phyloP scores from a whole-genome alignment of 2,329 filamentous ascomycete genomes.

The Elsinoe perseae region DNA sequence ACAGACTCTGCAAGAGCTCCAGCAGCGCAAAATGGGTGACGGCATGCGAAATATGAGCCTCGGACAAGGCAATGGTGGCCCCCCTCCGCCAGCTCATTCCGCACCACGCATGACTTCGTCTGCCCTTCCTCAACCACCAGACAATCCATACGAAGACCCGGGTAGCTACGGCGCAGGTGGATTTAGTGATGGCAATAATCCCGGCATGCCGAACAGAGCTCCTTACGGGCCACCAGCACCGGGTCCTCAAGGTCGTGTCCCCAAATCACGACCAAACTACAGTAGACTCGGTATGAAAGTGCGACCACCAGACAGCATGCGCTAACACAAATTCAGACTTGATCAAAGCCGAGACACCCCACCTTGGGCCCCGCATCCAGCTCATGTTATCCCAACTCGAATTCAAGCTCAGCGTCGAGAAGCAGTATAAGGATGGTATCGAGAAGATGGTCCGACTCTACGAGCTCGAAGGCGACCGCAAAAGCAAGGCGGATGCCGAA shows the following conservation, averaged over 20 bases:
- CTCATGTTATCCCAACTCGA: constrained; percentile 98
- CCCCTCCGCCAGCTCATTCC: constrained; percentile 21
- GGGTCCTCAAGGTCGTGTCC: constrained; percentile 57
- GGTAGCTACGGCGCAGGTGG: constrained; percentile 50
- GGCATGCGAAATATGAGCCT: constrained; percentile 61
- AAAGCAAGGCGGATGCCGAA: constrained; percentile 89
- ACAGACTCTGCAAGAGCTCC: constrained; percentile 79
- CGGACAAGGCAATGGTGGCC: constrained; percentile 40
- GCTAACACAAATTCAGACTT: constrained; percentile 55
- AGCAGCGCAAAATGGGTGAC: constrained; percentile 67
- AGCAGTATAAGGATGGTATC: constrained; percentile 97
- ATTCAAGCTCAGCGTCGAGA: constrained; percentile 97
- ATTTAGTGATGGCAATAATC: constrained; percentile 55
- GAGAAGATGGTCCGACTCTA: constrained; percentile 99
- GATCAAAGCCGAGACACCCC: constrained; percentile 95
- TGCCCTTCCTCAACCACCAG: constrained; percentile 4
- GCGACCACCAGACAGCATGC: not conserved
- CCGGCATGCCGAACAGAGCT: constrained; percentile 71
- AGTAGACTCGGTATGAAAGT: constrained; percentile 76
- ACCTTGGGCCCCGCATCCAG: constrained; percentile 93
- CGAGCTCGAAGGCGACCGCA: constrained; percentile 92
- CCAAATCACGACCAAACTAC: constrained; percentile 78
- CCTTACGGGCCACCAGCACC: constrained; percentile 69
- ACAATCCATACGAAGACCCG: constrained; percentile 18
- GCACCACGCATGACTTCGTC: constrained; percentile 25